These are phyloP conservation scores for Nemania sp. DNA, from an alignment of 2,329 filamentous ascomycete species.

Conservation along the genomic window DNA sequence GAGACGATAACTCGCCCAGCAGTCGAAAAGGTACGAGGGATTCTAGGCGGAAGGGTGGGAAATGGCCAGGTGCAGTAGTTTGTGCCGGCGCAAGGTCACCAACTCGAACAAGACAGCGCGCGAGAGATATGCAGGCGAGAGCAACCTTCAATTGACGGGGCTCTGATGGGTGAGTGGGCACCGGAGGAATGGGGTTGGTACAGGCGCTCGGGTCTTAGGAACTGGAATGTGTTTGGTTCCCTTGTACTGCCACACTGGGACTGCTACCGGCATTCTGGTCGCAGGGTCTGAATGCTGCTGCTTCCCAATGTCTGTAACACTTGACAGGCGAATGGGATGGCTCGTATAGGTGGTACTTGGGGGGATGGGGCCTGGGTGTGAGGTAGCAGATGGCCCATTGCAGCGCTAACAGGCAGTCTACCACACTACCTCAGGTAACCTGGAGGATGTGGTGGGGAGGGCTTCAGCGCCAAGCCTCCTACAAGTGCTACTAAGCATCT, in stretches of 20 bases:
- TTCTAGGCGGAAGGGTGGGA: conserved; percentile 31
- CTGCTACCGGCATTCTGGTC: conserved; percentile 28
- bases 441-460: neutral
- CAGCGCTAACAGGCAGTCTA: neutral
- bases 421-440: too few relatives aligned
- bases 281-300: conserved; percentile 22
- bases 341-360: conserved; percentile 9
- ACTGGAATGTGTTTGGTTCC: conserved; percentile 15
- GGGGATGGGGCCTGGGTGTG: neutral
- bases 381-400: neutral
- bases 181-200: conserved; percentile 23
- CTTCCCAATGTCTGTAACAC: conserved; percentile 18
- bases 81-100: conserved; percentile 37
- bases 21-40: conserved; percentile 26
- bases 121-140: conserved; percentile 17
- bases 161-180: conserved; percentile 18
- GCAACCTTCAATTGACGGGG: conserved; percentile 20
- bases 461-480: conserved; percentile 2
- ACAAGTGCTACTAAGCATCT: neutral
- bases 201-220: conserved; percentile 22
- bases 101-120: conserved; percentile 15
- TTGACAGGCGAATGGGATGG: conserved; percentile 13
- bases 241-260: conserved; percentile 19
- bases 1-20: neutral
- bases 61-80: conserved; percentile 32